Percentiles rank a stretch among this genome's conserved stretches.
These are phyloP conservation scores for Gynochthodes officinalis DNA, from an alignment of 257 asterid species.

Conservation along the genomic window DNA sequence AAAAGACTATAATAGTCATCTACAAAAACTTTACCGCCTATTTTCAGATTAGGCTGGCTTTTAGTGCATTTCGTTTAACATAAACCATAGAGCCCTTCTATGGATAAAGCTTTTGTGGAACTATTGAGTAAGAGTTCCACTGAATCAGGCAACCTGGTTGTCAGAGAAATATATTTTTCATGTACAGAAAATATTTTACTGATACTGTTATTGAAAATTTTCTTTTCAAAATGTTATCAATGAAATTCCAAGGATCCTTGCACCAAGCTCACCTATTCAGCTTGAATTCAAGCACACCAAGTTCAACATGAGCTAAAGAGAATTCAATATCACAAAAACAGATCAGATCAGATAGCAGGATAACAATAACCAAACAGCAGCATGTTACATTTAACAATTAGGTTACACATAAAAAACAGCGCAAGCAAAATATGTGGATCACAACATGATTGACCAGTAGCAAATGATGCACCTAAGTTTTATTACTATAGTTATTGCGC, in stretches of 20 bases:
- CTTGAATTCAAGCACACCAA: too few relatives aligned
- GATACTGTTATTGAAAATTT: not conserved
- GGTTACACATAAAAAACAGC: not conserved
- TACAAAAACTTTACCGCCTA: not conserved
- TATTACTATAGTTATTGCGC: not conserved
- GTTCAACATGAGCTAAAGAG: too few relatives aligned
- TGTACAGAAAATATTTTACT: not conserved
- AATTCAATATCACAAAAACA: not conserved
- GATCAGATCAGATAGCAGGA: slow-evolving; percentile 1
- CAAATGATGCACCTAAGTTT: not conserved
- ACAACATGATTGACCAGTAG: not conserved
- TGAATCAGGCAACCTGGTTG: not conserved
- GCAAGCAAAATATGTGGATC: not conserved
- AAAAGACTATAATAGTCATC: not conserved
- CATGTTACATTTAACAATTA: not conserved
- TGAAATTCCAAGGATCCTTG: slow-evolving; percentile 1
- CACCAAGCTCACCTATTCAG: not conserved
- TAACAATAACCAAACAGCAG: not conserved
- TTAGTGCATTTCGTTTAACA: not conserved
- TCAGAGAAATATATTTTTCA: not conserved
- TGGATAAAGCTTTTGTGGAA: not conserved
- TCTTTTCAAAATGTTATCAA: not conserved
- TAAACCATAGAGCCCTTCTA: not conserved
- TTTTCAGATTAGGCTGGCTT: not conserved
- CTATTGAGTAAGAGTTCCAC: not conserved